phyloP scores from a whole-genome alignment of 768 basidiomycete genomes.

The Tricholoma flavovirens region DNA sequence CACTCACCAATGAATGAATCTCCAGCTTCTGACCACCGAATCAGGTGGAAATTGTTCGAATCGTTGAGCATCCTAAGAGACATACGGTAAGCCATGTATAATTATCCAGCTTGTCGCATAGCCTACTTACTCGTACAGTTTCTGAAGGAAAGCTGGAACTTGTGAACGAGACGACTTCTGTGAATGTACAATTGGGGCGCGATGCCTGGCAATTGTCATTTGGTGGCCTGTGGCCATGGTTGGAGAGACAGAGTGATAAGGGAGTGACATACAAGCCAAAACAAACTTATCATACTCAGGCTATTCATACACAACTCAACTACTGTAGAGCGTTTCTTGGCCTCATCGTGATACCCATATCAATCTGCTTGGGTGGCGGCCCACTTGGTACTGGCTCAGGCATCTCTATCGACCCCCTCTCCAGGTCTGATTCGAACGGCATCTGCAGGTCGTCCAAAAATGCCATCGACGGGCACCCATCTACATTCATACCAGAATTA shows the following conservation, averaged over 20 bases:
- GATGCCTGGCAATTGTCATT: conserved; percentile 16
- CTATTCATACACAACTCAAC: too few relatives aligned
- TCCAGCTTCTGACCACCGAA: conserved; percentile 87
- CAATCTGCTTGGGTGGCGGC: not conserved
- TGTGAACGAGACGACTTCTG: conserved; percentile 33
- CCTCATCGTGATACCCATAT: not conserved
- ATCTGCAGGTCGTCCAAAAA: conserved; percentile 1
- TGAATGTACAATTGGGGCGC: conserved; percentile 12
- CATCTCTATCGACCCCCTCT: not conserved
- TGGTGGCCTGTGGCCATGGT: conserved; percentile 26
- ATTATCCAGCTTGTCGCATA: conserved; percentile 6
- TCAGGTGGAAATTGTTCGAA: conserved; percentile 72
- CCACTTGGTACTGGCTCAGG: not conserved
- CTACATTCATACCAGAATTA: not conserved
- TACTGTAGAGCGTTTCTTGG: too few relatives aligned
- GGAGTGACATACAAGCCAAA: too few relatives aligned
- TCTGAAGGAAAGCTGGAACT: conserved; percentile 83
- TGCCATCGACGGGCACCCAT: not conserved
- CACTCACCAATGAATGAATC: conserved; percentile 84
- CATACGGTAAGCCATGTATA: not conserved
- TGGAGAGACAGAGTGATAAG: not conserved
- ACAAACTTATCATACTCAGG: too few relatives aligned
- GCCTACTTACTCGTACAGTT: conserved; percentile 76
- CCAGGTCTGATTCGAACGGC: not conserved
- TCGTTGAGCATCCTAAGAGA: conserved; percentile 84